Evolutionary conservation across 2,329 filamentous ascomycete genomes (phyloP).

Genomic region (Claviceps spartinae): DNA sequence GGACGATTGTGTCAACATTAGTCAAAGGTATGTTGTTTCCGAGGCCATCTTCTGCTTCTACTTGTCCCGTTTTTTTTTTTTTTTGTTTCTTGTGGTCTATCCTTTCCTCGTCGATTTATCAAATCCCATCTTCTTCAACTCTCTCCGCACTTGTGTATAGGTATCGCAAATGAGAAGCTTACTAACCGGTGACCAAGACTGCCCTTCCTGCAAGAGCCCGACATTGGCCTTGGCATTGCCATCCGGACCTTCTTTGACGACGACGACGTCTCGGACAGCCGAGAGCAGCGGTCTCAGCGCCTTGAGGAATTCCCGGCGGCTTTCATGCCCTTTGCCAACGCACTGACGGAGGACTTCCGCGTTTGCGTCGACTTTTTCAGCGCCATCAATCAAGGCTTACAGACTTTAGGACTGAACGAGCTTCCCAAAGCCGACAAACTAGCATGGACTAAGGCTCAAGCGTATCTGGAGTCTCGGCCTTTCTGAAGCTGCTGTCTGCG

Average conservation of each 20-base stretch:
- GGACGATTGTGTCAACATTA: constrained; percentile 53
- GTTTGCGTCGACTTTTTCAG: constrained; percentile 44
- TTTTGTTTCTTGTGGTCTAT: not conserved
- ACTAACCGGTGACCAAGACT: constrained; percentile 28
- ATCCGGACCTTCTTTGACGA: constrained; percentile 71
- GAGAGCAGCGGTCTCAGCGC: constrained; percentile 29
- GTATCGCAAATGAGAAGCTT: not conserved
- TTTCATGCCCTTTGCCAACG: constrained; percentile 45
- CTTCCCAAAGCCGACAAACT: constrained; percentile 32
- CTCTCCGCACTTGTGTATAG: no score
- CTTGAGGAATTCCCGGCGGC: constrained; percentile 36
- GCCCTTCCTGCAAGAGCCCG: constrained; percentile 55
- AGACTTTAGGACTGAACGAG: constrained; percentile 35
- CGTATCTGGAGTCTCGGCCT: constrained; percentile 34
- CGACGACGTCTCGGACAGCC: constrained; percentile 43
- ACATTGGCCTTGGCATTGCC: constrained; percentile 65
- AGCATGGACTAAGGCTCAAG: constrained; percentile 41
- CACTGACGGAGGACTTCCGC: constrained; percentile 46
- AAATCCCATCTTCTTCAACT: not conserved
- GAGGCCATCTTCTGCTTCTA: not conserved
- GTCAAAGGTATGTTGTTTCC: constrained; percentile 46
- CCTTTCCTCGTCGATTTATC: not conserved
- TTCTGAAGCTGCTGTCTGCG: constrained; percentile 10
- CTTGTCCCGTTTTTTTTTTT: not conserved
- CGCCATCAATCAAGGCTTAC: constrained; percentile 43